Base-by-base conservation (phyloP, 495 filamentous ascomycete genomes). In the Corynascus novoguineensis region DNA sequence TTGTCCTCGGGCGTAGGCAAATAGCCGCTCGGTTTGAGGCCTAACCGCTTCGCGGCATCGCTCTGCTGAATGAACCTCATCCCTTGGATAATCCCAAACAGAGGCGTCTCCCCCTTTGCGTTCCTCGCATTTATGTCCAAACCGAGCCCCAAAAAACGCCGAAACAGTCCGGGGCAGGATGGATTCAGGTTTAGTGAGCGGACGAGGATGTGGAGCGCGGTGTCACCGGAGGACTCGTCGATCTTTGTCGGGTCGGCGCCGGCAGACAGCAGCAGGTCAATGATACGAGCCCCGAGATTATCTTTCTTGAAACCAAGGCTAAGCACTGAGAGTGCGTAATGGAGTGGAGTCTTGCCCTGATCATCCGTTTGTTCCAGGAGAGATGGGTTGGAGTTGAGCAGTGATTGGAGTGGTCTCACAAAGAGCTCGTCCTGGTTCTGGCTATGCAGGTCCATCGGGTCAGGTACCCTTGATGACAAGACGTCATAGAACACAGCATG, bases 111-210 rank as follows among this genome's bases (percentile, higher is more conserved):
- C 14, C 68, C 68, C 14, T 28, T 35, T 8, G 42, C 37, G 38
- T 75, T 68, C 10, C 62, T 60, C 8, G 55, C 65, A 53, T 75
- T 72, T 17, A 73, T 64, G 27, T 63, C 55, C 11, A 61, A 31
- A 7, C 69, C 69, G 14, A 61, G 42, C 22, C 44, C 24, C 22
- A 71, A 47, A 24, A 69, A 60, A 11, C 52, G 57, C 29, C 54
- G 48, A 12, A 70, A 55, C 15, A 64, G 44, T 8, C 11, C 9
- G 32, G 24, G 55, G 15, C 50, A 44, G 27, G 53, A 24, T 25
- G 55, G 51, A 28, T 57, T 58, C 2, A 10, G 12, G 22, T 53
- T 38, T 5, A 57, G 17, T 5, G 32, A 11, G 19, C 29, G 8
- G 10, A 40, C 41, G 8, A 65, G 46, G 22, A 55, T 31, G 51